These are phyloP conservation scores for Microstegium vimineum DNA, from an alignment of 176 grass and related monocot genomes.

Conservation along the genomic window DNA sequence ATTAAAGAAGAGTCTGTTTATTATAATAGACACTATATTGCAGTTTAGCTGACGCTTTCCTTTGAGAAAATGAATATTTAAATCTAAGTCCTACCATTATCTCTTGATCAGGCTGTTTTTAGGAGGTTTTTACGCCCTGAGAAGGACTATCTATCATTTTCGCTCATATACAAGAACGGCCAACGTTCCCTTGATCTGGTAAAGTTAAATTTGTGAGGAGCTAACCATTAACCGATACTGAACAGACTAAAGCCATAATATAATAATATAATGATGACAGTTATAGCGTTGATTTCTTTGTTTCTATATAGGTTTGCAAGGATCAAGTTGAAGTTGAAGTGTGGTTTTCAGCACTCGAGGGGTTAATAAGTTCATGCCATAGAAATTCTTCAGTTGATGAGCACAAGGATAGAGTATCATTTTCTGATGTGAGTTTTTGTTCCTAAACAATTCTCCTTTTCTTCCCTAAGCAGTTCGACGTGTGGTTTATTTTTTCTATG, in stretches of 20 bases:
- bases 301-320: slow-evolving; percentile 75
- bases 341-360: slow-evolving; percentile 75
- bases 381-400: slow-evolving; percentile 42
- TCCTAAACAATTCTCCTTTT: neutral
- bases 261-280: neutral
- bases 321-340: slow-evolving; percentile 92
- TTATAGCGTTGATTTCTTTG: neutral
- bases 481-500: neutral
- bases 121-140: slow-evolving; percentile 75
- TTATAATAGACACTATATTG: neutral
- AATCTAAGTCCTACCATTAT: slow-evolving; percentile 2
- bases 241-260: neutral
- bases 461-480: neutral
- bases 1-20: neutral
- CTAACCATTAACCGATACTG: neutral
- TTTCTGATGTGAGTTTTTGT: slow-evolving; percentile 76
- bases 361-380: slow-evolving; percentile 50
- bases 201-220: slow-evolving; percentile 21
- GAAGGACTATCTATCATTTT: slow-evolving; percentile 99
- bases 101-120: slow-evolving; percentile 62
- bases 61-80: neutral
- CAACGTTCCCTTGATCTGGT: slow-evolving; percentile 97
- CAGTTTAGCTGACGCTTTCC: neutral
- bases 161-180: slow-evolving; percentile 83
- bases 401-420: slow-evolving; percentile 49